These are phyloP conservation scores for Jamesozyma rosinii DNA, from an alignment of 805 yeast species.

Conservation along the genomic window DNA sequence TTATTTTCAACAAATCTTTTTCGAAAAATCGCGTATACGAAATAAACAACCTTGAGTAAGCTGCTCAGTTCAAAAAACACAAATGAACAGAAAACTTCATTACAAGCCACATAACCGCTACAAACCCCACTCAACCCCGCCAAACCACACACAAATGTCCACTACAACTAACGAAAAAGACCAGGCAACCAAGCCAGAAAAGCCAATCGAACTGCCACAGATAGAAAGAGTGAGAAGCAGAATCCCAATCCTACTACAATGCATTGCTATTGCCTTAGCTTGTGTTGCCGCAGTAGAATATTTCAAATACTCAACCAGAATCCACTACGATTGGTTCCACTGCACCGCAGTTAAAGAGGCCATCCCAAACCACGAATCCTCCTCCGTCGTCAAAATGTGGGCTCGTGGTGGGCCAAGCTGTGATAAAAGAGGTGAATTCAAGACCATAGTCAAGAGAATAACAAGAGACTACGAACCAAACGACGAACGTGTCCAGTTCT, in stretches of 20 bases:
- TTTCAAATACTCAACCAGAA: conserved; percentile 34
- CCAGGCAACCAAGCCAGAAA: not conserved
- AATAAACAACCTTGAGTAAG: no score
- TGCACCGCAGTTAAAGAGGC: conserved; percentile 31
- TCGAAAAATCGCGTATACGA: no score
- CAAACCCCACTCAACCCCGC: no score
- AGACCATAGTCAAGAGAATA: conserved; percentile 33
- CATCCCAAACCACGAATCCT: conserved; percentile 11
- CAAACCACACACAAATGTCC: not conserved
- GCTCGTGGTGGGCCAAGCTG: conserved; percentile 38
- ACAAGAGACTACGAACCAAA: conserved; percentile 35
- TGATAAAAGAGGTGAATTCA: conserved; percentile 37
- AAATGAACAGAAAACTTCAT: no score
- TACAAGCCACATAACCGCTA: no score
- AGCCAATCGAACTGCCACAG: not conserved
- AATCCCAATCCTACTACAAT: conserved; percentile 22
- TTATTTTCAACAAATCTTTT: no score
- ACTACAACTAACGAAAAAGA: not conserved
- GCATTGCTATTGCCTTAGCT: conserved; percentile 22
- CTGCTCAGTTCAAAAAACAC: no score
- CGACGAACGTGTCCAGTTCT: conserved; percentile 29
- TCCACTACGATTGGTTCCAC: conserved; percentile 39
- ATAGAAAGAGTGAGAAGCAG: conserved; percentile 1
- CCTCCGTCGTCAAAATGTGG: conserved; percentile 27
- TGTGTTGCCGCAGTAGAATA: conserved; percentile 36